These are phyloP conservation scores for Fomitopsis betulina DNA, from an alignment of 1,284 basidiomycete genomes.

Conservation along the genomic window DNA sequence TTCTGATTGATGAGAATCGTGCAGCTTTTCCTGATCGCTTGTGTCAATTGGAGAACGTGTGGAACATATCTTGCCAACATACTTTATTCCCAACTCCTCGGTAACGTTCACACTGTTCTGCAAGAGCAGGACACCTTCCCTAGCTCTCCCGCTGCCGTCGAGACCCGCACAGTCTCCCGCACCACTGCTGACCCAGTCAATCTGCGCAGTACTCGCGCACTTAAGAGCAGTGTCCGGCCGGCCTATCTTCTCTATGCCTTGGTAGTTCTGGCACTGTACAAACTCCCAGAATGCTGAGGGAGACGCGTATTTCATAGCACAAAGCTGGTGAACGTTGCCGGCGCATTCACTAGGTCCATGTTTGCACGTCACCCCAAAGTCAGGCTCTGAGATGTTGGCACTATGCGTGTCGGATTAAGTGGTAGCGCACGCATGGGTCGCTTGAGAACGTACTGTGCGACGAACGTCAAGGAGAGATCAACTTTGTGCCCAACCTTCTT, in stretches of 20 bases:
- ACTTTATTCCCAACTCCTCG: constrained; percentile 52
- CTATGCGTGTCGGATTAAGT: constrained; percentile 32
- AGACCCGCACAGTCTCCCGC: constrained; percentile 55
- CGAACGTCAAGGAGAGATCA: constrained; percentile 65
- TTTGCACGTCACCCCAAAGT: constrained; percentile 72
- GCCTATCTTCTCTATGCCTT: constrained; percentile 64
- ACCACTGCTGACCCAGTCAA: constrained; percentile 65
- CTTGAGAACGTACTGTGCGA: constrained; percentile 58
- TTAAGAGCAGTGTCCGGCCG: constrained; percentile 55
- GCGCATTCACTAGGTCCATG: constrained; percentile 79
- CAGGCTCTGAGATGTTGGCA: constrained; percentile 55
- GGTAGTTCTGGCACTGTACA: constrained; percentile 72
- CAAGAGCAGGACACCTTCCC: constrained; percentile 60
- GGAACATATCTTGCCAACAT: constrained; percentile 19
- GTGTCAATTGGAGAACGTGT: constrained; percentile 4
- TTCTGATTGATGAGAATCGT: constrained; percentile 72
- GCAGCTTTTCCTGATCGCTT: constrained; percentile 66
- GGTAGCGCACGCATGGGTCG: too few species aligned
- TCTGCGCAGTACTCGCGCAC: constrained; percentile 58
- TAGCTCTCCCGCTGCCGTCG: constrained; percentile 51
- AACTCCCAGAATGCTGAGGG: constrained; percentile 67
- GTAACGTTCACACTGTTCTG: constrained; percentile 52
- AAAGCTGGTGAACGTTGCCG: constrained; percentile 86
- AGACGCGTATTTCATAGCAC: constrained; percentile 56
- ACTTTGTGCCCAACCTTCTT: constrained; percentile 60